Percentiles rank a stretch among this genome's conserved stretches.
These are phyloP conservation scores for Tothia fuscella DNA, from an alignment of 2,329 filamentous ascomycete genomes.

Conservation along the genomic window DNA sequence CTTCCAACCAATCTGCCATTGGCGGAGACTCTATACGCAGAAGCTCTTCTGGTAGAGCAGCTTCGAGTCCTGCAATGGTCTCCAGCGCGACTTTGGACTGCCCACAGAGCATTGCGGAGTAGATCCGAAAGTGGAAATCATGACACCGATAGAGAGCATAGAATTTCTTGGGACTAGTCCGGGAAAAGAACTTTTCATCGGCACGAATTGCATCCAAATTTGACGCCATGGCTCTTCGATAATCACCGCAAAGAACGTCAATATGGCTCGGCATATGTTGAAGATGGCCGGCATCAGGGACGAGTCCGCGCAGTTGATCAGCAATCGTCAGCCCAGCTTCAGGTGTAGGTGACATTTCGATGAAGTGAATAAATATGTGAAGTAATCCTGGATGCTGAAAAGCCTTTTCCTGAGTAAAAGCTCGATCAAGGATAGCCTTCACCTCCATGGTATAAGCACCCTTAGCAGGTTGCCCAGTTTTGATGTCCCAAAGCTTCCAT, in stretches of 20 bases:
- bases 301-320: constrained; percentile 49
- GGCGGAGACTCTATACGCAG: constrained; percentile 53
- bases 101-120: constrained; percentile 67
- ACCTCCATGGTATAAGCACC: constrained; percentile 46
- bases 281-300: constrained; percentile 59
- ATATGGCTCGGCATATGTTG: constrained; percentile 70
- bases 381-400: constrained; percentile 55
- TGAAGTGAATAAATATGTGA: constrained; percentile 66
- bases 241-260: constrained; percentile 62
- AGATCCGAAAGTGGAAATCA: constrained; percentile 63
- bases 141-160: constrained; percentile 68
- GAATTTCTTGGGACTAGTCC: constrained; percentile 53
- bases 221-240: constrained; percentile 51
- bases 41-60: constrained; percentile 49
- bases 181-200: constrained; percentile 53
- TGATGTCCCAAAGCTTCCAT: constrained; percentile 52
- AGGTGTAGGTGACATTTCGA: constrained; percentile 61
- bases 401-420: constrained; percentile 38
- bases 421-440: constrained; percentile 46
- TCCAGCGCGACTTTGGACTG: constrained; percentile 51
- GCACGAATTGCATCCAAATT: constrained; percentile 56
- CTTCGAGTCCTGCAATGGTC: constrained; percentile 47
- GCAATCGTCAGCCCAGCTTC: constrained; percentile 51
- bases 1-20: constrained; percentile 71
- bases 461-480: constrained; percentile 43